These are phyloP conservation scores for Ganoderma leucocontextum DNA, from an alignment of 1,284 basidiomycete species.

Conservation along the genomic window DNA sequence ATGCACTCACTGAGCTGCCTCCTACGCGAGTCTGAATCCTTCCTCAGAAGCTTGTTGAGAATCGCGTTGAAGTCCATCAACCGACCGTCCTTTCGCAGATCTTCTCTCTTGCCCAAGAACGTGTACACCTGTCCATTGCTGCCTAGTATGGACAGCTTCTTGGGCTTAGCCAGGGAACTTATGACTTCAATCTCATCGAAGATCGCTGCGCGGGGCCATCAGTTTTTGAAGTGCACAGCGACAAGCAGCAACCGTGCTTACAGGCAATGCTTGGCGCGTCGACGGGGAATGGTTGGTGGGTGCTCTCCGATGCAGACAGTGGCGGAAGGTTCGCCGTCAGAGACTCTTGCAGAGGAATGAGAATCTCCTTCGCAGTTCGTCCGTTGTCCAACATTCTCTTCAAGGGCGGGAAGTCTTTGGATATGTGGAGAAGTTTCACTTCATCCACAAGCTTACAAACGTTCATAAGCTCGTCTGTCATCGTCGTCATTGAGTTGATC, in stretches of 20 bases:
- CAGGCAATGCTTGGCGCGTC: slow-evolving; percentile 83
- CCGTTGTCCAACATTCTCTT: slow-evolving; percentile 51
- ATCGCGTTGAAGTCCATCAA: slow-evolving; percentile 99
- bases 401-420: slow-evolving; percentile 71
- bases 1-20: slow-evolving; percentile 81
- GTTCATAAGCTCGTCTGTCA: slow-evolving; percentile 75
- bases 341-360: slow-evolving; percentile 94
- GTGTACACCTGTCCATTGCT: slow-evolving; percentile 88
- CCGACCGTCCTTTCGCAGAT: slow-evolving; percentile 96
- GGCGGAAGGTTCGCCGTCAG: slow-evolving; percentile 90
- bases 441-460: slow-evolving; percentile 65
- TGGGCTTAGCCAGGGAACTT: slow-evolving; percentile 91
- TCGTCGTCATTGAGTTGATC: slow-evolving; percentile 60
- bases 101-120: slow-evolving; percentile 98
- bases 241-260: slow-evolving; percentile 43
- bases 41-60: slow-evolving; percentile 97
- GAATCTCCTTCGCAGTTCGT: slow-evolving; percentile 50
- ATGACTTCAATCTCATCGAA: slow-evolving; percentile 90
- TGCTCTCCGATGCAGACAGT: slow-evolving; percentile 66
- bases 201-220: slow-evolving; percentile 61
- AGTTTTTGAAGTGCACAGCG: background rate
- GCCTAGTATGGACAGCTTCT: slow-evolving; percentile 89
- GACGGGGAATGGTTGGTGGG: slow-evolving; percentile 86
- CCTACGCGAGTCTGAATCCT: slow-evolving; percentile 91
- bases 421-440: slow-evolving; percentile 62